phyloP scores from a whole-genome alignment of 192 early-diverging fungal genomes.

The Gigaspora rosea region DNA sequence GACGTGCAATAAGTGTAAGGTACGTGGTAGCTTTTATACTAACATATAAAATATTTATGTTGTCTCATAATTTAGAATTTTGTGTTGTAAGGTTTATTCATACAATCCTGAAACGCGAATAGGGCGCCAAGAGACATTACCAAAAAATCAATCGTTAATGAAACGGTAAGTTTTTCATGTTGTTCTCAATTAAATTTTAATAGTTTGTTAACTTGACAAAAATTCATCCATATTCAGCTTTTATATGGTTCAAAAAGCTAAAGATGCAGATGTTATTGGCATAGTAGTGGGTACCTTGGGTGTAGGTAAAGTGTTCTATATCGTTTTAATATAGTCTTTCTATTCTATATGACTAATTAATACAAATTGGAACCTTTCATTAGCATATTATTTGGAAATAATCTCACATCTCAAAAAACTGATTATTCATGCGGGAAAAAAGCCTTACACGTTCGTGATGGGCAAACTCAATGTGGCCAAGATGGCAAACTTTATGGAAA shows the following conservation, averaged over 20 bases:
- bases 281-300: constrained; percentile 96
- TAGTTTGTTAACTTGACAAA: background rate
- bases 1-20: constrained; percentile 64
- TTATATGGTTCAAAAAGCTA: constrained; percentile 87
- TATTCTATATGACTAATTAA: background rate
- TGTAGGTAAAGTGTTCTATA: constrained; percentile 63
- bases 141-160: constrained; percentile 61
- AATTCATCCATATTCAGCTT: constrained; percentile 48
- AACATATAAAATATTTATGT: background rate
- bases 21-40: constrained; percentile 29
- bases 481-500: constrained; percentile 96
- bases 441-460: constrained; percentile 85
- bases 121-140: constrained; percentile 57
- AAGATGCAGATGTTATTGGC: constrained; percentile 89
- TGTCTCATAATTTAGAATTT: background rate
- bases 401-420: constrained; percentile 79
- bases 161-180: constrained; percentile 43
- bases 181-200: too few species aligned
- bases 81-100: constrained; percentile 52
- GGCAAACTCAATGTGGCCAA: constrained; percentile 96
- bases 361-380: background rate
- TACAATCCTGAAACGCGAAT: constrained; percentile 66
- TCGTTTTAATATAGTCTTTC: background rate
- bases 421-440: constrained; percentile 71
- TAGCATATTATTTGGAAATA: constrained; percentile 81